These are phyloP conservation scores for Ziziphus jujuba DNA, from an alignment of 306 rosid genomes.

Conservation along the genomic window DNA sequence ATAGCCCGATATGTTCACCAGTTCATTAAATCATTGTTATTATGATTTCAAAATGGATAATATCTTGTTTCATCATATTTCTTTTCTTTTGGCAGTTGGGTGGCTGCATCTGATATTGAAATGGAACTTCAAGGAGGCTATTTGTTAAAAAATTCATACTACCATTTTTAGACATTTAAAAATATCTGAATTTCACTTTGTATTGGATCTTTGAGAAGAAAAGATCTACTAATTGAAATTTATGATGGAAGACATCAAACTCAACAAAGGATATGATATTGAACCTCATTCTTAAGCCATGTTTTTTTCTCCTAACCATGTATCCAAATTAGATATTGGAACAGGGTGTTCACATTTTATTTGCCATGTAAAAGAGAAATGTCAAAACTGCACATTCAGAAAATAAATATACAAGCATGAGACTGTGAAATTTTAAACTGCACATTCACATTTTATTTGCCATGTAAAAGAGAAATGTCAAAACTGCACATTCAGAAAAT, in stretches of 20 bases:
- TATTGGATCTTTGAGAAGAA: conserved; percentile 6
- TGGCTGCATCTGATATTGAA: conserved; percentile 50
- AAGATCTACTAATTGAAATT: conserved; percentile 13
- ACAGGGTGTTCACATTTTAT: neutral
- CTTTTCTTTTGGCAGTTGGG: conserved; percentile 65
- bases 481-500: conserved; percentile 12
- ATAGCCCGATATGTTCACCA: neutral
- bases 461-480: conserved; percentile 9
- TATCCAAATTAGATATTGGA: neutral
- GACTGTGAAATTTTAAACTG: conserved; percentile 13
- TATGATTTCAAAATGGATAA: conserved; percentile 4
- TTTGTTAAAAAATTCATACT: neutral
- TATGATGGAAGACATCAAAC: conserved; percentile 15
- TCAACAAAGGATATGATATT: conserved; percentile 11
- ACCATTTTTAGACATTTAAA: conserved; percentile 15
- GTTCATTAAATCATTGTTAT: neutral
- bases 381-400: conserved; percentile 13
- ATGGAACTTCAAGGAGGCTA: conserved; percentile 28
- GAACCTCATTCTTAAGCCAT: conserved; percentile 12
- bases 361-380: conserved; percentile 7
- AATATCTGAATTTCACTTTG: conserved; percentile 18
- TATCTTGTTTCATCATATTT: neutral
- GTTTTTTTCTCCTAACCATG: conserved; percentile 3
- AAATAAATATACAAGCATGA: conserved; percentile 25
- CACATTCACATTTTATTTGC: neutral